Base-by-base conservation (phyloP, 805 yeast species). In the Maudiozyma saulgeensis region DNA sequence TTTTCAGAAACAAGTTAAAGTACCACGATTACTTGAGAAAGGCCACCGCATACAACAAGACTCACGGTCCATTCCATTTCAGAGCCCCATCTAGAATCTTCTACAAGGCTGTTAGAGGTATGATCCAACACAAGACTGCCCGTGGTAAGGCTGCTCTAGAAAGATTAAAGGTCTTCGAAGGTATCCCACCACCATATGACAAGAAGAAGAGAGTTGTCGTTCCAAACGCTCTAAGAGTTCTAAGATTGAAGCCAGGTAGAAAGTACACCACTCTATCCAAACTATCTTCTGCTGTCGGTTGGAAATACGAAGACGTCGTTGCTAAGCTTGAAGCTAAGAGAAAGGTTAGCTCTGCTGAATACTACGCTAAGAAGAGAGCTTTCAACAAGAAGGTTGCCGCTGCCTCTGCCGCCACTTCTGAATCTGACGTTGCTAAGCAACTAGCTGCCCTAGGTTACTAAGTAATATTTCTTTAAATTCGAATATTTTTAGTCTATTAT, bases 61-160 rank as follows among this genome's bases (percentile, higher is more conserved):
- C 81, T 70, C 85, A 89, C 76, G 99, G 99, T 81, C 98, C 98
- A 71, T 93, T 91, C 97, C 99, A 93, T 77, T 93, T 93, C 96
- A 93, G 98, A 80, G 99, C 99, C 59, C 99, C 99, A 76, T 90
- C 98, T 59, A 89, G 98, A 80, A 91, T 93, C 78, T 89, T 93
- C 79, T 90, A 90, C 95, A 93, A 93, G 86, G 97, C 99, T 71
- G 77, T 93, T 74, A 87, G 96, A 75, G 99, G 99, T 80, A 93
- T 93, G 99, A 79, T 93, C 70, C 80, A 96, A 74, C 98, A 93
- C 90, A 93, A 93, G 89, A 93, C 99, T 66, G 93, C 98, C 68
- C 93, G 98, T 79, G 99, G 99, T 78, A 86, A 87, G 81, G 98
- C 98, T 73, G 99, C 99, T 69, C 77, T 93, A 72, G 98, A 90